Percentiles rank a stretch among this genome's conserved stretches.
Evolutionary conservation across 148 eudicot species (phyloP).

Genomic region (Silene latifolia): DNA sequence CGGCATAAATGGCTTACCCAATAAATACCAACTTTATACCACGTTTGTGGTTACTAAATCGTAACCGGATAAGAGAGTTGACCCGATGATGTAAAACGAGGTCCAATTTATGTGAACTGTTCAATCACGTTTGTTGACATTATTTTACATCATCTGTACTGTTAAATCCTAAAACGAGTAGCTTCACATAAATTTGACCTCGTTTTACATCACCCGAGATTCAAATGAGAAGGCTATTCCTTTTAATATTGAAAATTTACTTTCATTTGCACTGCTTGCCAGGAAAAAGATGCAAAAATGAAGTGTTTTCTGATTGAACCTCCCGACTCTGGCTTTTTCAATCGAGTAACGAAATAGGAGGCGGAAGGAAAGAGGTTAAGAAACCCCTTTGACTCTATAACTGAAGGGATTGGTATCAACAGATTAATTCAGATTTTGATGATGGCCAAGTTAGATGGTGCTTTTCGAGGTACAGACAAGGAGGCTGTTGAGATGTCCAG

Average conservation of each 20-base stretch:
- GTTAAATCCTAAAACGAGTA: too few species aligned
- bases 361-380: constrained; percentile 90
- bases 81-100: too few species aligned
- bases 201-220: too few species aligned
- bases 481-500: constrained; percentile 99
- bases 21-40: too few species aligned
- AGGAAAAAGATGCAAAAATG: constrained; percentile 66
- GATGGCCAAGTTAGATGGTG: constrained; percentile 86
- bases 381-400: constrained; percentile 90
- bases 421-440: constrained; percentile 78
- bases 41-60: too few species aligned
- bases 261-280: constrained; percentile 10
- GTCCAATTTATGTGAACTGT: too few species aligned
- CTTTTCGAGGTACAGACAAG: constrained; percentile 80
- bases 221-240: neutral
- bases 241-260: neutral
- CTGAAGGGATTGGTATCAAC: constrained; percentile 96
- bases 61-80: too few species aligned
- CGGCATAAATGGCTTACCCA: too few species aligned
- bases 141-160: too few species aligned
- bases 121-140: too few species aligned
- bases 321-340: constrained; percentile 91
- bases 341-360: constrained; percentile 88
- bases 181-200: too few species aligned
- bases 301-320: constrained; percentile 90